Evolutionary conservation across 2,329 filamentous ascomycete species (phyloP).

Genomic region (Epichloe glyceriae): DNA sequence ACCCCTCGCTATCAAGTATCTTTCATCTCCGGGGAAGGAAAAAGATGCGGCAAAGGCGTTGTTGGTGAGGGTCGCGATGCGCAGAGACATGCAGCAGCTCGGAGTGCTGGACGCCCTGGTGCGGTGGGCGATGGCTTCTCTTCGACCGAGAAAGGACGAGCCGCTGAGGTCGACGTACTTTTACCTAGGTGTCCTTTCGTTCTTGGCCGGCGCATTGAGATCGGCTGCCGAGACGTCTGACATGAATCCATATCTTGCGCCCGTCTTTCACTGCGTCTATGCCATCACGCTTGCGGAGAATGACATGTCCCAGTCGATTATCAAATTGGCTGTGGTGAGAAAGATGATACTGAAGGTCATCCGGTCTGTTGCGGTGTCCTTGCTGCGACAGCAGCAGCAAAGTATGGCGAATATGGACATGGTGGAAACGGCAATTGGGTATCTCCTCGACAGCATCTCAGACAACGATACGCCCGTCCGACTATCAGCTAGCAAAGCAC

Average conservation of each 20-base stretch:
- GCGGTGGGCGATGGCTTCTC: conserved; percentile 52
- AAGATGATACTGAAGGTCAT: conserved; percentile 80
- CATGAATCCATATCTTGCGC: conserved; percentile 51
- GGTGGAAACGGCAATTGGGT: conserved; percentile 71
- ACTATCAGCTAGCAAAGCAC: conserved; percentile 80
- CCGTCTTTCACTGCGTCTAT: conserved; percentile 54
- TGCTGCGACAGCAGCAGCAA: conserved; percentile 37
- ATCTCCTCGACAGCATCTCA: conserved; percentile 62
- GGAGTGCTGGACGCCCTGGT: conserved; percentile 57
- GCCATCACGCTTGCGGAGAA: conserved; percentile 40
- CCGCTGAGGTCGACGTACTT: conserved; percentile 49
- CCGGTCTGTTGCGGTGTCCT: conserved; percentile 57
- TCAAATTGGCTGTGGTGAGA: conserved; percentile 63
- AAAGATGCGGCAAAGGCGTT: conserved; percentile 75
- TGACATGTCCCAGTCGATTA: conserved; percentile 38
- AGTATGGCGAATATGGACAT: conserved; percentile 35
- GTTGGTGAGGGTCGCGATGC: conserved; percentile 67
- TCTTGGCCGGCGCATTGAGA: conserved; percentile 60
- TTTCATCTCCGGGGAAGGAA: conserved; percentile 71
- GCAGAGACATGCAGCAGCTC: conserved; percentile 75
- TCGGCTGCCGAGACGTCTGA: conserved; percentile 61
- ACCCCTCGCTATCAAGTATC: conserved; percentile 55
- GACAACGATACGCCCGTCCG: conserved; percentile 89
- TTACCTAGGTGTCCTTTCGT: conserved; percentile 66
- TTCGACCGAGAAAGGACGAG: conserved; percentile 32